A percentile compares a stretch with the other conserved stretches of the same genome.
Evolutionary conservation across 352 stramenopile genomes (phyloP).

Genomic region (Phytopythium chamaehyphon): DNA sequence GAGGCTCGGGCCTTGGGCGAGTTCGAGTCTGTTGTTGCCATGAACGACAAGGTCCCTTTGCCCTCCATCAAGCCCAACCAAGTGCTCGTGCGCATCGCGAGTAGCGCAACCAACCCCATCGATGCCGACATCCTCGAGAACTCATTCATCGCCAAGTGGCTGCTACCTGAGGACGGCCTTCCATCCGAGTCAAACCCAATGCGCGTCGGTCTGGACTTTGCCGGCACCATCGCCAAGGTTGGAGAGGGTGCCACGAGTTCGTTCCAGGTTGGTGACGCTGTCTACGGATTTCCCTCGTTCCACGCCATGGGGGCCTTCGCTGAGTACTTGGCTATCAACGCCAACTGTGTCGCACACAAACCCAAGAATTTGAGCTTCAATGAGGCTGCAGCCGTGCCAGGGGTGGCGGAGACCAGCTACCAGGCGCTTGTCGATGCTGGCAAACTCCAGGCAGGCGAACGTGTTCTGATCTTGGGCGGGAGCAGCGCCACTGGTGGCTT

Average conservation of each 20-base stretch:
- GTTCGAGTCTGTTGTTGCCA: no score
- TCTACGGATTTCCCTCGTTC: conserved; percentile 23
- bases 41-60: no score
- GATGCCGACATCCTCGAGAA: no score
- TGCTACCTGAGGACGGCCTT: no score
- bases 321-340: conserved; percentile 27
- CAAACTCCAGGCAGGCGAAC: conserved; percentile 36
- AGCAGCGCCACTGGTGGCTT: conserved; percentile 31
- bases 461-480: conserved; percentile 41
- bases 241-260: conserved; percentile 6
- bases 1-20: no score
- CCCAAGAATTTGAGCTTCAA: conserved; percentile 36
- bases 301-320: conserved; percentile 19
- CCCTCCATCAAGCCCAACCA: no score
- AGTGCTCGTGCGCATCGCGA: no score
- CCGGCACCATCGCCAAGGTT: conserved; percentile 19
- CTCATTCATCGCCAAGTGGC: no score
- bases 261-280: conserved; percentile 21
- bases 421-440: conserved; percentile 26
- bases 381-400: conserved; percentile 27
- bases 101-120: no score
- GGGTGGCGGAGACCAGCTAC: conserved; percentile 31
- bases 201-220: background rate
- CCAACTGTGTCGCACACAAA: conserved; percentile 36
- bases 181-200: background rate